Evolutionary conservation across 2,329 filamentous ascomycete genomes (phyloP).

Genomic region (Colletotrichum sp.): DNA sequence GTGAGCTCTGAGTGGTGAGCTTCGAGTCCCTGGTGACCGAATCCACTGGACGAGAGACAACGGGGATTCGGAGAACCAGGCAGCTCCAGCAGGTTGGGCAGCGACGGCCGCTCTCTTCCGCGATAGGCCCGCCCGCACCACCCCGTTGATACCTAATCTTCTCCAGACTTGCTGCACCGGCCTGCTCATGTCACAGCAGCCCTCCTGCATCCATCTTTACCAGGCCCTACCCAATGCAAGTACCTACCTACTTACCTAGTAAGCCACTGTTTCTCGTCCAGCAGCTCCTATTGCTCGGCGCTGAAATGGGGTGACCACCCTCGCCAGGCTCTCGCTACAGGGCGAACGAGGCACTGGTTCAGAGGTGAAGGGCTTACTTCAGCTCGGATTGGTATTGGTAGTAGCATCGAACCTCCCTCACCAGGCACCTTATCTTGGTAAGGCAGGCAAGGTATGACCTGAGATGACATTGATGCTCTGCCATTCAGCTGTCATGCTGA

Average conservation of each 20-base stretch:
- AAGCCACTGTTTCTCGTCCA: constrained; percentile 21
- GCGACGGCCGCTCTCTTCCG: constrained; percentile 19
- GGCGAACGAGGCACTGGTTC: neutral
- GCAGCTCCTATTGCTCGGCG: constrained; percentile 12
- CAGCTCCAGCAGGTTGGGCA: constrained; percentile 23
- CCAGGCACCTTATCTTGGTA: neutral
- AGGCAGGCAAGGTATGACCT: neutral
- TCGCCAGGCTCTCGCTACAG: neutral
- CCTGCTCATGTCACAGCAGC: neutral
- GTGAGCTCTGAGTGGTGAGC: constrained; percentile 8
- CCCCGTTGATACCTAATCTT: constrained; percentile 11
- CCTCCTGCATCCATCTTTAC: neutral
- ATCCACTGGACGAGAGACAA: constrained; percentile 15
- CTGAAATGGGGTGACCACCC: constrained; percentile 9
- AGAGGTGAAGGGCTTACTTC: neutral
- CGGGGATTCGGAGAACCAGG: neutral
- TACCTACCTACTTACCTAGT: neutral
- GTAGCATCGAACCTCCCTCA: neutral
- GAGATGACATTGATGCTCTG: neutral
- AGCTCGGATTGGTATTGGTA: neutral
- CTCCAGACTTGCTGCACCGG: neutral
- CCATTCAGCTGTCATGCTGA: neutral
- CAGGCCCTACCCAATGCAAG: neutral
- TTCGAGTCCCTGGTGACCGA: constrained; percentile 4
- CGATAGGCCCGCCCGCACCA: constrained; percentile 4